phyloP scores from a whole-genome alignment of 345 rosid species.

The Cardamine chenopodiifolia region DNA sequence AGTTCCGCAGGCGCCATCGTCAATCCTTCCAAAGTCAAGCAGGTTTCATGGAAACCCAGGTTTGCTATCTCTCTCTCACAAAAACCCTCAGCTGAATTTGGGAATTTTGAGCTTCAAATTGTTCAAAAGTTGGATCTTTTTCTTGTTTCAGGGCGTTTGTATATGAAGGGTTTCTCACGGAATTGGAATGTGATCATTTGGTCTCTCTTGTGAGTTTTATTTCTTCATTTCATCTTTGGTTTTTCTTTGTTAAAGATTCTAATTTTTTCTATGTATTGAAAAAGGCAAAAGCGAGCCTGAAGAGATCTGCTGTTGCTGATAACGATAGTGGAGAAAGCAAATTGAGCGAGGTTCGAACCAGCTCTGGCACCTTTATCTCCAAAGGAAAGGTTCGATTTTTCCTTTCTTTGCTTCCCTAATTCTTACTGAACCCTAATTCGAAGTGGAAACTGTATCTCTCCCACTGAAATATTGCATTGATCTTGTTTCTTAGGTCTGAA shows the following conservation, averaged over 20 bases:
- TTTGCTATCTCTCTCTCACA: neutral
- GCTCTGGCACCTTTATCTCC: constrained; percentile 91
- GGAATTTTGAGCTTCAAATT: neutral
- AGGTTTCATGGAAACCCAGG: constrained; percentile 87
- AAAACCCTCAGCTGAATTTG: neutral
- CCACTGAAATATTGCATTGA: neutral
- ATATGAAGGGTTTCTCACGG: constrained; percentile 91
- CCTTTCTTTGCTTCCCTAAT: neutral
- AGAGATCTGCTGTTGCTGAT: constrained; percentile 97
- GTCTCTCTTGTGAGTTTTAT: constrained; percentile 70
- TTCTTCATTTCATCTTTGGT: constrained; percentile 1
- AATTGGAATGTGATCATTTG: constrained; percentile 93
- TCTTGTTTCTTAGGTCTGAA: constrained; percentile 1
- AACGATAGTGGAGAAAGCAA: constrained; percentile 76
- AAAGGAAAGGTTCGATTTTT: constrained; percentile 67
- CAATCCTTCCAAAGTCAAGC: constrained; percentile 82
- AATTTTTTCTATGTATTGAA: constrained; percentile 13
- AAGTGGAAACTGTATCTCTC: neutral
- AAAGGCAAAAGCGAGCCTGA: constrained; percentile 81
- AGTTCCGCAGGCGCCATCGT: constrained; percentile 58
- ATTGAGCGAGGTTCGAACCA: constrained; percentile 87
- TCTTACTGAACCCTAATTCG: neutral
- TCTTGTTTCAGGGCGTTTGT: constrained; percentile 73
- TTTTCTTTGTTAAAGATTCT: neutral
- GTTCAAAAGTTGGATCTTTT: neutral